Conservation (phyloP, 129 eudicot genomes). For the Ambrosia trifida region DNA sequence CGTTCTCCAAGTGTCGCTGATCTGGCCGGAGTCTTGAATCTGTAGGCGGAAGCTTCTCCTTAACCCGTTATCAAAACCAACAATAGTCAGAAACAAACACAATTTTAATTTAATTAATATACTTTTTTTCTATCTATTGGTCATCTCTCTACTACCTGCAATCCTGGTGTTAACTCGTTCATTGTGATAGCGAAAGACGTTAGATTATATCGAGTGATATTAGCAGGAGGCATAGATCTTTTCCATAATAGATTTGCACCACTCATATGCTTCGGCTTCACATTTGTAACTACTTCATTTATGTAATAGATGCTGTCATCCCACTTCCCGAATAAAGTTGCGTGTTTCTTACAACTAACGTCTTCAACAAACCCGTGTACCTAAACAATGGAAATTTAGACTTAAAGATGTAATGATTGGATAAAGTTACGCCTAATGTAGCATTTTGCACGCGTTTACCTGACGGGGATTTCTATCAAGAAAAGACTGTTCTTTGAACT, state of each 20-base stretch:
- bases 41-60: slow-evolving; percentile 98
- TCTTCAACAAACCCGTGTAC: slow-evolving; percentile 75
- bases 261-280: slow-evolving; percentile 46
- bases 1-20: slow-evolving; percentile 88
- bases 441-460: slow-evolving; percentile 14
- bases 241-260: slow-evolving; percentile 64
- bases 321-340: slow-evolving; percentile 62
- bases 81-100: slow-evolving; percentile 36
- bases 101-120: slow-evolving; percentile 22
- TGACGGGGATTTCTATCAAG: slow-evolving; percentile 84
- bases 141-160: slow-evolving; percentile 52
- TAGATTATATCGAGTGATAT: slow-evolving; percentile 77
- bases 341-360: slow-evolving; percentile 37
- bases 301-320: slow-evolving; percentile 69
- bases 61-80: slow-evolving; percentile 41
- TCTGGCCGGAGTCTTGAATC: slow-evolving; percentile 97
- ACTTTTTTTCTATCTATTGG: background rate
- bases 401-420: too few relatives aligned
- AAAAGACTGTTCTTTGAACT: slow-evolving; percentile 76
- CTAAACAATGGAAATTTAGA: too few relatives aligned
- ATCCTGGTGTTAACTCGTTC: slow-evolving; percentile 82
- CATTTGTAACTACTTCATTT: slow-evolving; percentile 32
- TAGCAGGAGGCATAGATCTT: slow-evolving; percentile 57
- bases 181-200: slow-evolving; percentile 79
- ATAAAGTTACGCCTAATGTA: too few relatives aligned